Conservation (phyloP, 352 stramenopile genomes). For the Phytopythium litorale region DNA sequence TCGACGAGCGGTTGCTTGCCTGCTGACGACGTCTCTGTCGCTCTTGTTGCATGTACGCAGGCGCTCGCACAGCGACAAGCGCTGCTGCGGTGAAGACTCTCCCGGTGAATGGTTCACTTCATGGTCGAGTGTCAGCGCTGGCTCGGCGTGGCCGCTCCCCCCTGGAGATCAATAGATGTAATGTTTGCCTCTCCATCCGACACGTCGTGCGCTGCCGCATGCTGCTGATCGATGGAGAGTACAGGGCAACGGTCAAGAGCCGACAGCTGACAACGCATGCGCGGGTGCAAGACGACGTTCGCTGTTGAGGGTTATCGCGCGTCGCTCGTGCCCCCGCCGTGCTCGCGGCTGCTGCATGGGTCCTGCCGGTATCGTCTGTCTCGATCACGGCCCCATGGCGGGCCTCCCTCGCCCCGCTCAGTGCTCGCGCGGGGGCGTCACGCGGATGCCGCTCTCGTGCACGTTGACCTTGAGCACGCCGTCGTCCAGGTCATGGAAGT, state of each 20-base stretch:
- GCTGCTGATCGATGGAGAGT: too few species aligned
- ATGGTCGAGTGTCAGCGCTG: neutral
- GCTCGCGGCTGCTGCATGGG: too few species aligned
- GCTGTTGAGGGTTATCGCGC: too few species aligned
- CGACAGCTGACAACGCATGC: too few species aligned
- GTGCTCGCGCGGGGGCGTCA: slow-evolving; percentile 55
- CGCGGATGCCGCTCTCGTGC: slow-evolving; percentile 57
- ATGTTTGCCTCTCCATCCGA: too few species aligned
- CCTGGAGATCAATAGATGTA: neutral
- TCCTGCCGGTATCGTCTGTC: too few species aligned
- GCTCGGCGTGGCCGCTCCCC: neutral
- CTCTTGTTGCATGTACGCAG: slow-evolving; percentile 9
- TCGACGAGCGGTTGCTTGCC: neutral
- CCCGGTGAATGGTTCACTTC: neutral
- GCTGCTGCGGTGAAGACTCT: slow-evolving; percentile 23
- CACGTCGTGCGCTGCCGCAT: neutral
- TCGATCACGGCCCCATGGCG: too few species aligned
- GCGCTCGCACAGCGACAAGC: slow-evolving; percentile 39
- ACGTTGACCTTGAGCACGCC: slow-evolving; percentile 70
- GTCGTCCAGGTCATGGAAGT: slow-evolving; percentile 78
- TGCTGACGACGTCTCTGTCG: neutral
- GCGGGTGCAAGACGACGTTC: too few species aligned
- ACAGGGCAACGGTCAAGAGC: too few species aligned
- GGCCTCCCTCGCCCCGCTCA: slow-evolving; percentile 9
- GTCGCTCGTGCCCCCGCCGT: too few species aligned